Evolutionary conservation across 179 eudicot genomes (phyloP).

Genomic region (Actinidia arguta): DNA sequence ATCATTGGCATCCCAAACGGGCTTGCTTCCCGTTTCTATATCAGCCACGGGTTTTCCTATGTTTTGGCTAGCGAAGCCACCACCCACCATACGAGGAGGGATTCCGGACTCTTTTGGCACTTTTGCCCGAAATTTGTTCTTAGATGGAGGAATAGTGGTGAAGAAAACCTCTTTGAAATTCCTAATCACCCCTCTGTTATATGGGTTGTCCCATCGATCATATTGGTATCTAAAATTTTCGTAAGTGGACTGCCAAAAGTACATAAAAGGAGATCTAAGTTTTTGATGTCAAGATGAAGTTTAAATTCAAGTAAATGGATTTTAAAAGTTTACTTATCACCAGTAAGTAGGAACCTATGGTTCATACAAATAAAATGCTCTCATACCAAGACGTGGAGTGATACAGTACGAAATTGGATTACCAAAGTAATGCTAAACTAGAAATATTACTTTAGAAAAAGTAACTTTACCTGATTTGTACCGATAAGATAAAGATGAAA

Average conservation of each 20-base stretch:
- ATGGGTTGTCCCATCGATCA: slow-evolving; percentile 70
- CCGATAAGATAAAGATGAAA: slow-evolving; percentile 64
- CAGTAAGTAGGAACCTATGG: neutral
- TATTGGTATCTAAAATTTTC: slow-evolving; percentile 84
- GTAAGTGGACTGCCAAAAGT: slow-evolving; percentile 76
- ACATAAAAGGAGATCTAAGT: neutral
- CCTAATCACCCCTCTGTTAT: slow-evolving; percentile 56
- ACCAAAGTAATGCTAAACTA: slow-evolving; percentile 1
- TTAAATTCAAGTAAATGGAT: neutral
- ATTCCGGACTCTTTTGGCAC: slow-evolving; percentile 47
- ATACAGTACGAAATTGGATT: neutral
- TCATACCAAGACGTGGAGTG: neutral
- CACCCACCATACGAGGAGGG: slow-evolving; percentile 23
- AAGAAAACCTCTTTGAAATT: slow-evolving; percentile 75
- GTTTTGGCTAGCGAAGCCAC: slow-evolving; percentile 16
- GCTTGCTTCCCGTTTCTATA: slow-evolving; percentile 43
- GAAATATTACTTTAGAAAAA: neutral
- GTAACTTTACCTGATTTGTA: slow-evolving; percentile 47
- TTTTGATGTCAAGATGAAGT: neutral
- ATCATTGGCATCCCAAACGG: slow-evolving; percentile 54
- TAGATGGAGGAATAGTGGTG: slow-evolving; percentile 64
- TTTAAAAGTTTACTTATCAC: neutral
- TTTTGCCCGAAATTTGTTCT: slow-evolving; percentile 70
- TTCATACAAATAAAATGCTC: neutral
- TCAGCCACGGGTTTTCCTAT: slow-evolving; percentile 24